Evolutionary conservation across 1,139 yeast species (phyloP).

Genomic region (Candida tropicalis): DNA sequence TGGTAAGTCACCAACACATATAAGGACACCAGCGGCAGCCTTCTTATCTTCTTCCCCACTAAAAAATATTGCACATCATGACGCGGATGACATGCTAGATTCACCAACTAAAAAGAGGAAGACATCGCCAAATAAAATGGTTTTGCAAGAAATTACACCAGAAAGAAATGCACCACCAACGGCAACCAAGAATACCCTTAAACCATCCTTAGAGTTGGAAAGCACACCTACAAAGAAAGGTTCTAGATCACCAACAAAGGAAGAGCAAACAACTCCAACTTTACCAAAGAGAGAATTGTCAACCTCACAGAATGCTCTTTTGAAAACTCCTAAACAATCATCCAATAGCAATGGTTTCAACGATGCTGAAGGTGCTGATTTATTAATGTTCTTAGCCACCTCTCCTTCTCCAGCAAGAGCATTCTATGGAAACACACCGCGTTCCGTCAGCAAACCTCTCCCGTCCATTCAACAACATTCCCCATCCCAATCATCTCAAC

Average conservation of each 20-base stretch:
- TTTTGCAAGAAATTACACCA: slow-evolving; percentile 41
- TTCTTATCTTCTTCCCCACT: slow-evolving; percentile 39
- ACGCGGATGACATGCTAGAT: slow-evolving; percentile 19
- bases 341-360: slow-evolving; percentile 23
- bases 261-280: slow-evolving; percentile 36
- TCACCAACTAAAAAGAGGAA: slow-evolving; percentile 40
- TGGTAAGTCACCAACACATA: slow-evolving; percentile 47
- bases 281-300: slow-evolving; percentile 28
- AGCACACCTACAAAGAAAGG: slow-evolving; percentile 13
- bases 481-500: slow-evolving; percentile 5
- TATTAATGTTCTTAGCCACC: slow-evolving; percentile 79
- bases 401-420: slow-evolving; percentile 76
- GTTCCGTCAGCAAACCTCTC: slow-evolving; percentile 15
- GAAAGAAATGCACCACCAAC: slow-evolving; percentile 1
- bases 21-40: slow-evolving; percentile 39
- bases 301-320: slow-evolving; percentile 13
- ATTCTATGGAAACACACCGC: slow-evolving; percentile 37
- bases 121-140: slow-evolving; percentile 34
- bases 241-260: slow-evolving; percentile 12
- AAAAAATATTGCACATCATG: slow-evolving; percentile 24
- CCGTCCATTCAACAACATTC: slow-evolving; percentile 11
- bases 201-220: slow-evolving; percentile 41
- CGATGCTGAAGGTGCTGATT: slow-evolving; percentile 81
- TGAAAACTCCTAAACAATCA: slow-evolving; percentile 35
- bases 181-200: slow-evolving; percentile 26